phyloP scores from a whole-genome alignment of 75 land plant genomes.

The Pseudotsuga menziesii region DNA sequence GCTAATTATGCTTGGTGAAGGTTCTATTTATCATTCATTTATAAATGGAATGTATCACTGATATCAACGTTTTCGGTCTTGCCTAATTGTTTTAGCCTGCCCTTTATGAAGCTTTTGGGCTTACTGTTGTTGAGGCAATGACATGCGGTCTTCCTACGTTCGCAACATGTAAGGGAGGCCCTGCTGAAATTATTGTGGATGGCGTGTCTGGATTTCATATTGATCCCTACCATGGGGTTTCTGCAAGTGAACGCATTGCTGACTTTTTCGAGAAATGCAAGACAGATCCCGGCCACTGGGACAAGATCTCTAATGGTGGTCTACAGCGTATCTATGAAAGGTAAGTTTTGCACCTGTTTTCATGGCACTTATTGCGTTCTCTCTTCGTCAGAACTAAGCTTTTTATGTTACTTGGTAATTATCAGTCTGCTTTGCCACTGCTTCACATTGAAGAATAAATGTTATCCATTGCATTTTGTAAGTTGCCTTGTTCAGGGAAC shows the following conservation, averaged over 20 bases:
- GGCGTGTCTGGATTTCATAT: constrained; percentile 64
- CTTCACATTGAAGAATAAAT: not conserved
- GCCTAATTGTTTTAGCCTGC: constrained; percentile 41
- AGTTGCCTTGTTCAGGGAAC: not conserved
- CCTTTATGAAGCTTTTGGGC: constrained; percentile 59
- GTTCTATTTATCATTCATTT: not conserved
- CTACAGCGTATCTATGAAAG: constrained; percentile 48
- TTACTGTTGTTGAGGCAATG: constrained; percentile 66
- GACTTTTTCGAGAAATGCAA: constrained; percentile 49
- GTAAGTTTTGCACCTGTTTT: constrained; percentile 18
- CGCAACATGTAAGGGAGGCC: constrained; percentile 58
- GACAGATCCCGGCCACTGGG: constrained; percentile 35
- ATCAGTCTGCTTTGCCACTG: not conserved
- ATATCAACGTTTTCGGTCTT: constrained; percentile 4
- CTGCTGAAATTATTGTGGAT: constrained; percentile 63
- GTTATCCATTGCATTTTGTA: not conserved
- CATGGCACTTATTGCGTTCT: not conserved
- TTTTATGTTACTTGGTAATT: not conserved
- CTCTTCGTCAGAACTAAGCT: not conserved
- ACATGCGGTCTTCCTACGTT: constrained; percentile 66
- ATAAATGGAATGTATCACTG: not conserved
- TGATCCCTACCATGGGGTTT: constrained; percentile 49
- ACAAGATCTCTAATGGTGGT: constrained; percentile 36
- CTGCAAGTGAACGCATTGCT: constrained; percentile 25
- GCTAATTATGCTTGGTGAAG: too few relatives aligned